A percentile compares a stretch with the other conserved stretches of the same genome.
These are phyloP conservation scores for Gossypium arboreum DNA, from an alignment of 345 rosid genomes.

Conservation along the genomic window DNA sequence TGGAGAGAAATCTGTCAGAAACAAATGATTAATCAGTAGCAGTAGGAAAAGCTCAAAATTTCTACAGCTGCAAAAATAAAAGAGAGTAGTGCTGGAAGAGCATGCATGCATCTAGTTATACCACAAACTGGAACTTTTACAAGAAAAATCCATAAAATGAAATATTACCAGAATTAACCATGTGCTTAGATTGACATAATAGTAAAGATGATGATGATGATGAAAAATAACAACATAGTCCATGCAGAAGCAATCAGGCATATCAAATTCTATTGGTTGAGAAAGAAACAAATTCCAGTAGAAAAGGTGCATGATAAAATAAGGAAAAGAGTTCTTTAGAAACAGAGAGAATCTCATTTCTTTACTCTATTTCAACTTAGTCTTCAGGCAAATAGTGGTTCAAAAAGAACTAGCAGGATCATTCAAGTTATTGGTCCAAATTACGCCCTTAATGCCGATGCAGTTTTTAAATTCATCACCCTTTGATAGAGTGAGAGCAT, in stretches of 20 bases:
- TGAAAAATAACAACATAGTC: neutral
- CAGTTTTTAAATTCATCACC: neutral
- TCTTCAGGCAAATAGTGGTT: neutral
- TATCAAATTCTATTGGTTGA: neutral
- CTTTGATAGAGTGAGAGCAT: neutral
- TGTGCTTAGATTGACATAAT: neutral
- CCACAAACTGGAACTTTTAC: neutral
- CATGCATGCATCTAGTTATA: neutral
- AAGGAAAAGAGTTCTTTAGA: neutral
- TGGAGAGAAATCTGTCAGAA: constrained; percentile 48
- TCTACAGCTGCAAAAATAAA: neutral
- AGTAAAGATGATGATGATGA: neutral
- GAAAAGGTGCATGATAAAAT: neutral
- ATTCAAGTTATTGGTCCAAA: neutral
- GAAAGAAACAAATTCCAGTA: neutral
- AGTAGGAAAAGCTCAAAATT: neutral
- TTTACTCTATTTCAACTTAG: neutral
- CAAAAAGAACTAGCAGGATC: neutral
- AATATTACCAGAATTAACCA: neutral
- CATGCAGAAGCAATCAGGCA: neutral
- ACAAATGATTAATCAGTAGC: constrained; percentile 11
- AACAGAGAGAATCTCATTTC: too few species aligned
- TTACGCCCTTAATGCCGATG: neutral
- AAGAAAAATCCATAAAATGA: neutral
- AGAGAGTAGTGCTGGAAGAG: neutral